Evolutionary conservation across 2,329 filamentous ascomycete species (phyloP), one percentile per base, ranked within the genome.

Genomic region (Apiospora aurea): DNA sequence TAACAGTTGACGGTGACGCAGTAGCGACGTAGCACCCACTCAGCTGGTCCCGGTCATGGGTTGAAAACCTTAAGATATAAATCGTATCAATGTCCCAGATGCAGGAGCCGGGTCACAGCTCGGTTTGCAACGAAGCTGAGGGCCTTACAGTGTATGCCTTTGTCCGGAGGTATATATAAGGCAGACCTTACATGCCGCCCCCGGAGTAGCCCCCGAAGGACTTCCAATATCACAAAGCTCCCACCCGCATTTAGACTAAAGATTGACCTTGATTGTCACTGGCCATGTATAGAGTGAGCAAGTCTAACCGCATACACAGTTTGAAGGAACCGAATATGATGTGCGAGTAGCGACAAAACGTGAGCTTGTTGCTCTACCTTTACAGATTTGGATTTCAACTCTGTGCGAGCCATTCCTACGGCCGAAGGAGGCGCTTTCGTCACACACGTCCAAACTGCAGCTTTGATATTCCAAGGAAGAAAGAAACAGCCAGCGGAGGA

Each of bases 21-120:
- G 57, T 11, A 64, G 57, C 57, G 57, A 64, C 57, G 57, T 64
- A 38, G 34, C 18, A 64, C 41, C n/a, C 57, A 41, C 34, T 41
- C 18, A 29, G n/a, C 34, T n/a, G 41, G 21, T 41, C 53, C 18
- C 18, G 34, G 53, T 41, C 57, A 41, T 64, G n/a, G n/a, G 57
- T 41, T 41, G 57, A 16, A n/a, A 64, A 41, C 4, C 11, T 64
- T n/a, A n/a, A 41, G 34, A 64, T 61, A 61, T 64, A 64, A 14
- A 21, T 14, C 41, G n/a, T 34, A n/a, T 24, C 29, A 41, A 21
- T n/a, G 21, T 38, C 10, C 57, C 34, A 38, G 21, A n/a, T 41
- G 34, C 11, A n/a, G 57, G 57, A 24, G 18, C 21, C 38, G 34
- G 57, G 57, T 64, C 34, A 64, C 34, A 38, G 34, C 24, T 64